Percentiles rank a stretch among this genome's conserved stretches.
phyloP scores from a whole-genome alignment of 78 protist genomes.

The Dictyostelium citrinum region DNA sequence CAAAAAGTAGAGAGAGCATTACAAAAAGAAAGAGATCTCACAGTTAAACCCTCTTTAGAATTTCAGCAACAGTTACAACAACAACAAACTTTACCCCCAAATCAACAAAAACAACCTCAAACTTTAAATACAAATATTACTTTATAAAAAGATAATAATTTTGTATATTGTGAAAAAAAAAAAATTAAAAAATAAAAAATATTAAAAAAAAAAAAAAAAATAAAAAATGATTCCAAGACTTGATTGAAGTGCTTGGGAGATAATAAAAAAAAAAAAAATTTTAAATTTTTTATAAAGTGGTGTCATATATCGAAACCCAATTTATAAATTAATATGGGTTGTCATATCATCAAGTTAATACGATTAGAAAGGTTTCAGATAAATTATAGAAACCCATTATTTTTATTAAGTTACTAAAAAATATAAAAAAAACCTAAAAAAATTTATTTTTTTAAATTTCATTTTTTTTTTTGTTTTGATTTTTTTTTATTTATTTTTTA shows the following conservation, averaged over 20 bases:
- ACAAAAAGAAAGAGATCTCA: conserved; percentile 66
- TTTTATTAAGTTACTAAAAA: not conserved
- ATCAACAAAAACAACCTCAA: conserved; percentile 17
- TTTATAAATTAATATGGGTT: not conserved
- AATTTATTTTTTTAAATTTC: not conserved
- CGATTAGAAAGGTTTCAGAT: not conserved
- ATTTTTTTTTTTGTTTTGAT: no score
- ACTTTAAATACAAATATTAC: conserved; percentile 26
- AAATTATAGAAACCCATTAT: not conserved
- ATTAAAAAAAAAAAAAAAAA: not conserved
- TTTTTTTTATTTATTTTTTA: no score
- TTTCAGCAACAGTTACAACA: conserved; percentile 29
- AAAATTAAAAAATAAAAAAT: not conserved
- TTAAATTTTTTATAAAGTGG: not conserved
- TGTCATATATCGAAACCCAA: no score
- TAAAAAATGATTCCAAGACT: not conserved
- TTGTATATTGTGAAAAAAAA: not conserved
- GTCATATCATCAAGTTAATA: no score
- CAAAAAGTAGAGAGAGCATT: conserved; percentile 48
- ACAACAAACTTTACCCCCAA: not conserved
- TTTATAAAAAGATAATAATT: not conserved
- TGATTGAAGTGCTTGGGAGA: no score
- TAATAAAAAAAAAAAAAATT: not conserved
- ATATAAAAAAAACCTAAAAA: not conserved
- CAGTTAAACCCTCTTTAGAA: conserved; percentile 53